Evolutionary conservation across 2,329 filamentous ascomycete species (phyloP).

Genomic region (Proliferodiscus dingleyae): DNA sequence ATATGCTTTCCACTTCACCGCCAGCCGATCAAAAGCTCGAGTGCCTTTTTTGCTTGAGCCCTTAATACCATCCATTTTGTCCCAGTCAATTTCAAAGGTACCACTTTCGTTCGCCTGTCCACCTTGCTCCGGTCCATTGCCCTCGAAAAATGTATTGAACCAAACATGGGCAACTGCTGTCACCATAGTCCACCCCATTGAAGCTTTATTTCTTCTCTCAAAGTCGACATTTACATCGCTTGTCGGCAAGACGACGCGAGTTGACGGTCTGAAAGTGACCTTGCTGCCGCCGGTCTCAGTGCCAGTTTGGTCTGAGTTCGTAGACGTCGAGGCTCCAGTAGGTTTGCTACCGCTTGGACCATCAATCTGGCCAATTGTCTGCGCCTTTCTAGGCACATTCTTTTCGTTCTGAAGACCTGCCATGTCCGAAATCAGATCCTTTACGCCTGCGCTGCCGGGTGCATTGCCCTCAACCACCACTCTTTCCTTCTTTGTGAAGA

Average conservation of each 20-base stretch:
- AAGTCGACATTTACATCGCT: slow-evolving; percentile 89
- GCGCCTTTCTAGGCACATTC: slow-evolving; percentile 17
- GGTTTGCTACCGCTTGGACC: background rate
- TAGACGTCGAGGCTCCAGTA: slow-evolving; percentile 1
- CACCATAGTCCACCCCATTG: slow-evolving; percentile 80
- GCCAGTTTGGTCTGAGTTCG: slow-evolving; percentile 29
- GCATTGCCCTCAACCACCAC: slow-evolving; percentile 57
- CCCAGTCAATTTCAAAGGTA: slow-evolving; percentile 67
- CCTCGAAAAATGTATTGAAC: slow-evolving; percentile 96
- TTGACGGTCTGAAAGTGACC: slow-evolving; percentile 71
- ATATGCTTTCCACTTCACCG: slow-evolving; percentile 72
- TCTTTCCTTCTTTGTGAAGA: slow-evolving; percentile 69
- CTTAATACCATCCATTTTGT: slow-evolving; percentile 89
- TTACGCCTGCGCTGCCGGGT: slow-evolving; percentile 44
- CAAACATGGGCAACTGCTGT: slow-evolving; percentile 92
- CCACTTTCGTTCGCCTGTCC: slow-evolving; percentile 65
- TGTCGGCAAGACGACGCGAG: slow-evolving; percentile 65
- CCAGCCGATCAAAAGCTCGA: slow-evolving; percentile 72
- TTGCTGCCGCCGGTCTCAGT: slow-evolving; percentile 59
- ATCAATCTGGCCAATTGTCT: slow-evolving; percentile 13
- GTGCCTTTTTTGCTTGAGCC: slow-evolving; percentile 79
- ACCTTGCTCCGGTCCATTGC: slow-evolving; percentile 62
- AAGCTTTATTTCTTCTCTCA: slow-evolving; percentile 76
- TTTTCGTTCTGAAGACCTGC: slow-evolving; percentile 33
- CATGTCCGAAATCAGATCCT: slow-evolving; percentile 51